A percentile compares a stretch with the other conserved stretches of the same genome.
phyloP scores from a whole-genome alignment of 805 yeast genomes.

The Lipomyces yamadae region DNA sequence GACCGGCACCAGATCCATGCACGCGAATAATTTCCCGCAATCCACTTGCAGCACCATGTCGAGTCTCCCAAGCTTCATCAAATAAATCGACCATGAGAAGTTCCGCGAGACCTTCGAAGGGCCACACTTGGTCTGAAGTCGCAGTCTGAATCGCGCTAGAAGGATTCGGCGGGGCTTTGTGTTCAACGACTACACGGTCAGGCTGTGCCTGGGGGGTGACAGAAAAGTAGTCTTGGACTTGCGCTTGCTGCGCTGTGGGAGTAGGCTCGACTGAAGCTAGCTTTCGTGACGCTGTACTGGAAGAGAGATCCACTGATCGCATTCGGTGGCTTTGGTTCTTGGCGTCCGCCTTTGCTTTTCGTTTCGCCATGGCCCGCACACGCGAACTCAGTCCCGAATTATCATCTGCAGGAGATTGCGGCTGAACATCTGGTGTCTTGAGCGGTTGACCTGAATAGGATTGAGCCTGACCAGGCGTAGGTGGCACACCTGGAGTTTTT shows the following conservation, averaged over 20 bases:
- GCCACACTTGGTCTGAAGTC: conserved; percentile 68
- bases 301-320: conserved; percentile 39
- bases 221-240: conserved; percentile 37
- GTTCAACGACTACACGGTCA: conserved; percentile 82
- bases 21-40: conserved; percentile 79
- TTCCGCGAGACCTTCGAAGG: conserved; percentile 90
- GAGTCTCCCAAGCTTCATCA: conserved; percentile 86
- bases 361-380: conserved; percentile 90
- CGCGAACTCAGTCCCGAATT: conserved; percentile 60
- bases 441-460: conserved; percentile 24
- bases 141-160: conserved; percentile 49
- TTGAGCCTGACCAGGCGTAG: conserved; percentile 19
- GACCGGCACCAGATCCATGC: conserved; percentile 86
- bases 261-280: conserved; percentile 18
- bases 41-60: conserved; percentile 96
- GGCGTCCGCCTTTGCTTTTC: conserved; percentile 52
- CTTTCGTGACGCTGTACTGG: conserved; percentile 41
- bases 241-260: conserved; percentile 2
- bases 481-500: conserved; percentile 5
- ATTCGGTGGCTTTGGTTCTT: conserved; percentile 30
- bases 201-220: conserved; percentile 76
- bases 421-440: conserved; percentile 8
- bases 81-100: conserved; percentile 76
- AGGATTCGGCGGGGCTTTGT: conserved; percentile 65
- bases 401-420: conserved; percentile 33